Base-by-base conservation (phyloP, 805 yeast genomes). In the Cyberlindnera mrakii region DNA sequence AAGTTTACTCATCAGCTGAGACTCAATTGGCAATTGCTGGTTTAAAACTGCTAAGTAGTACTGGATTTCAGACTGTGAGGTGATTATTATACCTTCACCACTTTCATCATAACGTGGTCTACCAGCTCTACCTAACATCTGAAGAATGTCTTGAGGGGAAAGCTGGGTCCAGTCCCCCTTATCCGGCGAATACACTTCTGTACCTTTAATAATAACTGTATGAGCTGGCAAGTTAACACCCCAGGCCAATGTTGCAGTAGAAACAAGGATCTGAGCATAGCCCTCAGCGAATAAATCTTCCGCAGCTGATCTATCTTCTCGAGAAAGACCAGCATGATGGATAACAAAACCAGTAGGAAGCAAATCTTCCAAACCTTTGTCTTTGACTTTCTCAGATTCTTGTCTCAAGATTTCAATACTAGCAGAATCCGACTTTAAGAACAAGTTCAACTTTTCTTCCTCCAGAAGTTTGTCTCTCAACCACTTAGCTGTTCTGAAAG, bases 101-200 rank as follows among this genome's bases (percentile, higher is more conserved):
- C 80, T 77, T 15, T 80, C 79, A 62, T 91, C 99, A 64, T 84
- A 93, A 41, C 96, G 72, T 0, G 99, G 99, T 63, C 99, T 75
- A 53, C 98, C 98, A 16, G 98, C 98, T 68, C 98, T 78, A 31
- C 98, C 98, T n/a, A 91, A 70, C 98, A 91, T 91, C 65, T 91
- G 99, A 9, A 91, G 63, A 32, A 91, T 83, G 64, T 93, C 98
- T 55, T 91, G 99, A 0, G 97, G 95, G 0, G 96, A 82, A n/a
- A 91, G 66, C 56, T 86, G 93, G 2, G 79, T 79, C 97, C 98
- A 91, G 6, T 76, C 66, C 42, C 97, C 96, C 48, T 76, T 77
- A 49, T 85, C 93, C 0, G 99, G 97, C 5, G 93, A 84, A 55
- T 95, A 93, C 0, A 89, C 81, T 55, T 87, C 95, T 0, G 99